These are phyloP conservation scores for Neurospora sp. DNA, from an alignment of 495 filamentous ascomycete species.

Conservation along the genomic window DNA sequence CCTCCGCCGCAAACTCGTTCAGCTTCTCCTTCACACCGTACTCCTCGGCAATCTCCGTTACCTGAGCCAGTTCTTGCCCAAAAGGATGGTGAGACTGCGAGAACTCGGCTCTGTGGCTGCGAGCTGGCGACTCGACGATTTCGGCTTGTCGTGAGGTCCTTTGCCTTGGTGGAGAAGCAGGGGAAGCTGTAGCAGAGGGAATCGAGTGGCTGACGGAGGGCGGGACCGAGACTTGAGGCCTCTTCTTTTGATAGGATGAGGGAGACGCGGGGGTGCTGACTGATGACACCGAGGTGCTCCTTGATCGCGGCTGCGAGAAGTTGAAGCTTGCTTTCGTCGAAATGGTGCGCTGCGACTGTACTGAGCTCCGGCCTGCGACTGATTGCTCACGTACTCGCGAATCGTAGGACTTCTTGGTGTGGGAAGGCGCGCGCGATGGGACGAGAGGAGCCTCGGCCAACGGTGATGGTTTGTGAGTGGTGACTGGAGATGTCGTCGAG, in stretches of 20 bases:
- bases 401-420: conserved; percentile 61
- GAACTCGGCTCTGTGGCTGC: conserved; percentile 17
- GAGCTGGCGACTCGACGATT: conserved; percentile 6
- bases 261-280: conserved; percentile 23
- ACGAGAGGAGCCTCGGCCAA: conserved; percentile 47
- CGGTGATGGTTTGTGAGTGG: conserved; percentile 6
- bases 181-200: neutral
- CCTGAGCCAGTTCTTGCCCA: conserved; percentile 62
- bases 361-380: conserved; percentile 34
- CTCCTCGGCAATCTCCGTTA: conserved; percentile 79
- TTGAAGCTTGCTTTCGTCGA: conserved; percentile 36
- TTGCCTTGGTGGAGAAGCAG: conserved; percentile 5
- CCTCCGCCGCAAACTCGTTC: conserved; percentile 61
- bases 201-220: conserved; percentile 19
- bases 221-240: conserved; percentile 18
- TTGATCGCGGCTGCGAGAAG: conserved; percentile 38
- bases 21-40: conserved; percentile 54
- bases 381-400: conserved; percentile 56
- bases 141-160: neutral
- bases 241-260: conserved; percentile 24
- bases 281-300: conserved; percentile 23
- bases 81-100: conserved; percentile 43
- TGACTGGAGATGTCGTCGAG: conserved; percentile 24
- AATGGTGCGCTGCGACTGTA: conserved; percentile 32
- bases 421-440: conserved; percentile 66